Evolutionary conservation across 805 yeast genomes (phyloP), one percentile per base, ranked within the genome.

Genomic region (Wickerhamomyces chambardii): DNA sequence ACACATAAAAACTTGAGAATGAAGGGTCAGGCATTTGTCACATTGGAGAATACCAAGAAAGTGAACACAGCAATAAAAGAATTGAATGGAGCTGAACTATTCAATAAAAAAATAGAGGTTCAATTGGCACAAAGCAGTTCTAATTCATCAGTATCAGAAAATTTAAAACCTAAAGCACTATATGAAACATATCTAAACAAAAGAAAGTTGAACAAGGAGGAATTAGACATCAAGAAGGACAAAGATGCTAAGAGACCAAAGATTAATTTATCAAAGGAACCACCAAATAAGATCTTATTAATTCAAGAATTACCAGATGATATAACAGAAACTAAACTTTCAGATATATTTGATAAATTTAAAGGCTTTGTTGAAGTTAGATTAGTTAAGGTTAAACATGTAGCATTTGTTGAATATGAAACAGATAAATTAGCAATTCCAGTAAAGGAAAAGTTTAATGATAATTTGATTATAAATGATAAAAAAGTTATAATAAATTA

Each of bases 21-120:
- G 70, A 68, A 79, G 37, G 95, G 95, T 3, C 95, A 85, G 54
- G 95, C 95, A 1, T 85, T 84, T 53, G 66, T 85, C 6, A 73
- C 84, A 0, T 73, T 77, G 35, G 64, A 58, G 4, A 48, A 53
- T 15, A 46, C 47, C 1, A 60, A 61, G 4, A 55, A 59, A 5
- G 77, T 87, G 2, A 37, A 50, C 4, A 46, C 49, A 12, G 56
- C 56, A 1, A 25, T 49, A 14, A 30, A 39, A 6, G 38, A 35
- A 9, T 29, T 51, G 10, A 25, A 51, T 29, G 53, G 53, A 3
- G 17, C 22, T 4, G 36, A 25, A n/a, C 17, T 51, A 6, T 50
- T 49, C 28, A 40, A 45, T 17, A 36, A 47, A 36, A 42, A 42
- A 15, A 32, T 51, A 18, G 46, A 43, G 17, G 37, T 50, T 0